These are phyloP conservation scores for Suhomyces guaymorum DNA, from an alignment of 1,139 yeast species.

Conservation along the genomic window DNA sequence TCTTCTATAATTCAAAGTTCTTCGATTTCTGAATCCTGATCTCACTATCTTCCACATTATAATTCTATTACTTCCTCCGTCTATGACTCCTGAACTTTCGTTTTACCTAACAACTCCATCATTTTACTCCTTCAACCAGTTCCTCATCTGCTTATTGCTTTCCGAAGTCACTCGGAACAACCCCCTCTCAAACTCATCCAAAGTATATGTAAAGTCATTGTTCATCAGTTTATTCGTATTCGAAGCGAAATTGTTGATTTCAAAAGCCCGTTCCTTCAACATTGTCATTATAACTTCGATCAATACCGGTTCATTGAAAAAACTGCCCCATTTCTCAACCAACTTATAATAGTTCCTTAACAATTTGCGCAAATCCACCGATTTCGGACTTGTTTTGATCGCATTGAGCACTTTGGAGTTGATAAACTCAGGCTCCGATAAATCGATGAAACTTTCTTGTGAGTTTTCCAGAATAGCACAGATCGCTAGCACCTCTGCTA, in stretches of 20 bases:
- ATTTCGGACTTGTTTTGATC: slow-evolving; percentile 69
- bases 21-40: too few relatives aligned
- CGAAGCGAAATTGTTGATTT: slow-evolving; percentile 70
- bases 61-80: background rate
- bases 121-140: slow-evolving; percentile 46
- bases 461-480: slow-evolving; percentile 41
- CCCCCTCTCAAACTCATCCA: slow-evolving; percentile 75
- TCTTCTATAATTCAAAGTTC: too few relatives aligned
- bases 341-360: slow-evolving; percentile 66
- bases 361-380: slow-evolving; percentile 68
- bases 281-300: slow-evolving; percentile 55
- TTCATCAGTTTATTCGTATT: slow-evolving; percentile 48
- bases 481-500: slow-evolving; percentile 75
- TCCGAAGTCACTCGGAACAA: slow-evolving; percentile 61
- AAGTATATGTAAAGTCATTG: slow-evolving; percentile 56
- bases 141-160: slow-evolving; percentile 61
- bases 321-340: slow-evolving; percentile 70
- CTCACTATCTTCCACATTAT: background rate
- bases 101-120: too few relatives aligned
- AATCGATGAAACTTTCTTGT: slow-evolving; percentile 61
- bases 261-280: slow-evolving; percentile 64
- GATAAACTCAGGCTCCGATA: slow-evolving; percentile 69
- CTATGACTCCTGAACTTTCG: too few relatives aligned
- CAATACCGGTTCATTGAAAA: slow-evolving; percentile 68
- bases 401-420: slow-evolving; percentile 71